Evolutionary conservation across 768 basidiomycete species (phyloP).

Genomic region (Rhodosporidiobolus sp.): DNA sequence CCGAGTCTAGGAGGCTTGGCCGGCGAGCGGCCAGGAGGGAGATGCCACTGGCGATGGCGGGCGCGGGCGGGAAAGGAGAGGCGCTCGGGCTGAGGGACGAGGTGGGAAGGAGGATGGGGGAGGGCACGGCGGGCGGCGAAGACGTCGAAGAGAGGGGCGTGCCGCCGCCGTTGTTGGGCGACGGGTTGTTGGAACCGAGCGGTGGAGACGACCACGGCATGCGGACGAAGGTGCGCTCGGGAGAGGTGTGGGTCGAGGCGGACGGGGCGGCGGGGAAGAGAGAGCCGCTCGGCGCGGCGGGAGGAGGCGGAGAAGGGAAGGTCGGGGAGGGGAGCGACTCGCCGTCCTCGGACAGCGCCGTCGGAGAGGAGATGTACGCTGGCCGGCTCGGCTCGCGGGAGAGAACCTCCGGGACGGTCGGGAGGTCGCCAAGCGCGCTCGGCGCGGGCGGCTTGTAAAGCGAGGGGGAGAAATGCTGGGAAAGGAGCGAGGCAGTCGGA

Average conservation of each 20-base stretch:
- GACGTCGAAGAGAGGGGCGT: constrained; percentile 10
- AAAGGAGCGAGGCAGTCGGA: constrained; percentile 15
- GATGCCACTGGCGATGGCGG: neutral
- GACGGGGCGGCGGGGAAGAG: constrained; percentile 2
- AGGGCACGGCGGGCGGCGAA: neutral
- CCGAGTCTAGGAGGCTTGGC: neutral
- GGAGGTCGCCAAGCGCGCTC: neutral
- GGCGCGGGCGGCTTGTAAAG: constrained; percentile 22
- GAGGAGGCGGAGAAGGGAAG: constrained; percentile 18
- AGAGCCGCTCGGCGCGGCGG: neutral
- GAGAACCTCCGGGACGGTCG: constrained; percentile 15
- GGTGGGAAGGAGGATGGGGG: neutral
- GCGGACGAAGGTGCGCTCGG: neutral
- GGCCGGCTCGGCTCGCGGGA: neutral
- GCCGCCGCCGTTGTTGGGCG: neutral
- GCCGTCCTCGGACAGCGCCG: constrained; percentile 32
- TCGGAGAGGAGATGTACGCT: constrained; percentile 25
- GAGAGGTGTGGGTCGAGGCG: constrained; percentile 7
- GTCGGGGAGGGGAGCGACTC: constrained; percentile 35
- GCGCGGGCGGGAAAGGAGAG: neutral
- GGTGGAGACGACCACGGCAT: constrained; percentile 25
- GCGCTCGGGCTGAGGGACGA: constrained; percentile 1
- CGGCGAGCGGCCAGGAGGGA: constrained; percentile 10
- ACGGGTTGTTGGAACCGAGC: neutral
- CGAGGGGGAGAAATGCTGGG: constrained; percentile 34